Evolutionary conservation across 192 early-diverging fungal genomes (phyloP), one percentile per base, ranked within the genome.

Genomic region (Backusella morwellensis): DNA sequence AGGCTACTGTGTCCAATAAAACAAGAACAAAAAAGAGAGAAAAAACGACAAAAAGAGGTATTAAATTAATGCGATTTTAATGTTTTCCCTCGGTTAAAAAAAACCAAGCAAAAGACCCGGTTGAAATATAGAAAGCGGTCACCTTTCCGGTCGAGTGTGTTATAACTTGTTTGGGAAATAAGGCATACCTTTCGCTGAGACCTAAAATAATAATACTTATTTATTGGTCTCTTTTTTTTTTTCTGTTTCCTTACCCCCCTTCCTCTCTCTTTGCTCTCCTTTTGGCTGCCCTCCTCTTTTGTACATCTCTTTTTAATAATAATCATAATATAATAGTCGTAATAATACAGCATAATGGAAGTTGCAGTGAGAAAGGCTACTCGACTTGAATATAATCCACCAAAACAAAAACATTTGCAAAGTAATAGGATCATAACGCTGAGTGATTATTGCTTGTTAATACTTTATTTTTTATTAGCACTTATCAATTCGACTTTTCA

Each of bases 321-420:
- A 21, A 7, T 21, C 7, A 21, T 56, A 21, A 9, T 21, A n/a
- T n/a, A 21, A 21, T 21, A 54, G 1, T 23, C 6, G 19, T 23
- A 54, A 54, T 54, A 54, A 54, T 54, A 54, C 14, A 54, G 8
- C 21, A 56, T n/a, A 56, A 90, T 90, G 88, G 84, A 90, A 52
- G 88, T 82, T 67, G 86, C 88, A 15, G 83, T 90, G 59, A 44
- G 85, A 44, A 99, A 99, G 86, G 97, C 97, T 12, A 92, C 95
- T n/a, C 89, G 91, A 36, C 75, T 88, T 23, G 97, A 97, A 32
- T 95, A 98, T 76, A 91, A 90, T 8, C 92, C 97, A 8, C 97
- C 97, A 73, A 99, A 99, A 84, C 94, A 97, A 83, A 99, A 98
- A 87, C 98, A 99, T 84, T 92, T 97, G 21, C 84, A 86, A 78